Evolutionary conservation across 31 red algal genomes (phyloP), one percentile per base, ranked within the genome.

Genomic region (Asparagopsis taxiformis): DNA sequence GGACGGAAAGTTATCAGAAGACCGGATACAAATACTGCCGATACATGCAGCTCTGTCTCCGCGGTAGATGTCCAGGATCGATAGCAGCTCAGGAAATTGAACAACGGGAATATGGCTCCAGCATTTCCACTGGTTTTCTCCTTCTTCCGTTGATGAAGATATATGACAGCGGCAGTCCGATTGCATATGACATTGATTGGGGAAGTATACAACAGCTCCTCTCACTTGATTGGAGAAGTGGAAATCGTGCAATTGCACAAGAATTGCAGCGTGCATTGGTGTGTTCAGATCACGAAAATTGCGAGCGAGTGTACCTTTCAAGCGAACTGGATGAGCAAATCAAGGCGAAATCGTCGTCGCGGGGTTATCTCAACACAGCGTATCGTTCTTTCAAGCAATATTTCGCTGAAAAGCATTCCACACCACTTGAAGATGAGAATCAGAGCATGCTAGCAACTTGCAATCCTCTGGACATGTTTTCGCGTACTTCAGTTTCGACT

Each of bases 281-380:
- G 16, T 89, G 74, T 69, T 89, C 85, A 21, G 59, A 51, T 51
- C 85, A 89, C 67, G 85, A 89, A 43, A 37, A 59, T 59, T 58
- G 71, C 7, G 66, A 73, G n/a, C 74, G 85, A 24, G 68, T 80
- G 16, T 89, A 89, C 61, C 25, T 80, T 13, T 59, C 67, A 1
- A 65, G 59, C 60, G 16, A 22, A 1, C 5, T 73, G 37, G 41
- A 39, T 56, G 61, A 68, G n/a, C 25, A 56, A n/a, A 1, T 89
- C n/a, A 22, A 20, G 15, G 85, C 74, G 25, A 71, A 74, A 74
- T 89, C 85, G 48, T 31, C 56, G n/a, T 35, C 66, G 32, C 54
- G 57, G 38, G 85, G 85, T 43, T 67, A 68, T 55, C 66, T 89
- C 1, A 83, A 83, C 51, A 32, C 65, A 6, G 30, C 35, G 1